phyloP scores from a whole-genome alignment of 495 filamentous ascomycete genomes.

The Aspergillus sclerotiicarbonarius region DNA sequence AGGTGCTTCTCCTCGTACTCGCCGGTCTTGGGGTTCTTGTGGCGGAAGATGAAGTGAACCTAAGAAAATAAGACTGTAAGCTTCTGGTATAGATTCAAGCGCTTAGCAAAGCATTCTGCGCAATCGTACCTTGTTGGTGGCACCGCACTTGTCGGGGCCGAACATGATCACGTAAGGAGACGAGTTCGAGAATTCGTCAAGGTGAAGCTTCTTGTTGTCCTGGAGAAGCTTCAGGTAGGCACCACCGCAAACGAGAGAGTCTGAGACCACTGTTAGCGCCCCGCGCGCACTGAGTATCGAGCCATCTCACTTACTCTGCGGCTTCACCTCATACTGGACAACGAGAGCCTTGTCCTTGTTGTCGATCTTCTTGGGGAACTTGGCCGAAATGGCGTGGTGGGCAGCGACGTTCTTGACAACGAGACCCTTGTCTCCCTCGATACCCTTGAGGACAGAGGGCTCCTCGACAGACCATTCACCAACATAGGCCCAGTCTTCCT shows the following conservation, averaged over 20 bases:
- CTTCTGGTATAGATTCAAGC: not conserved
- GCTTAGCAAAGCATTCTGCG: not conserved
- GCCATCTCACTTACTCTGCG: slow-evolving; percentile 71
- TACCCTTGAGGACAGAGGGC: slow-evolving; percentile 87
- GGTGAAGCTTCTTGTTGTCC: slow-evolving; percentile 94
- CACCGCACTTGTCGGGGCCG: slow-evolving; percentile 98
- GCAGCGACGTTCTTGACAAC: slow-evolving; percentile 96
- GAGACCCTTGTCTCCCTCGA: slow-evolving; percentile 93
- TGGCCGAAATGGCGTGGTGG: slow-evolving; percentile 98
- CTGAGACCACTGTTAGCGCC: slow-evolving; percentile 36
- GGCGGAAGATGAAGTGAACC: slow-evolving; percentile 99
- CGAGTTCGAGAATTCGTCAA: slow-evolving; percentile 96
- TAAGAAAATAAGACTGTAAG: slow-evolving; percentile 26
- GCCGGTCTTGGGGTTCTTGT: slow-evolving; percentile 99
- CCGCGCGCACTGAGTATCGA: not conserved
- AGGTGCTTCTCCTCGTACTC: slow-evolving; percentile 99
- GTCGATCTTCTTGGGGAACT: slow-evolving; percentile 94
- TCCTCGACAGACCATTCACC: slow-evolving; percentile 97
- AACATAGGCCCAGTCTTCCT: slow-evolving; percentile 97
- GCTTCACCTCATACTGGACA: slow-evolving; percentile 99
- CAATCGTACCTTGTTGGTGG: slow-evolving; percentile 84
- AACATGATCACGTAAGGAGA: slow-evolving; percentile 99
- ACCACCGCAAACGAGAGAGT: slow-evolving; percentile 96
- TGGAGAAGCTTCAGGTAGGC: slow-evolving; percentile 99
- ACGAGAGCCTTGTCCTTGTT: slow-evolving; percentile 96